Evolutionary conservation across 1,139 yeast genomes (phyloP).

Genomic region (Yarrowia galli): DNA sequence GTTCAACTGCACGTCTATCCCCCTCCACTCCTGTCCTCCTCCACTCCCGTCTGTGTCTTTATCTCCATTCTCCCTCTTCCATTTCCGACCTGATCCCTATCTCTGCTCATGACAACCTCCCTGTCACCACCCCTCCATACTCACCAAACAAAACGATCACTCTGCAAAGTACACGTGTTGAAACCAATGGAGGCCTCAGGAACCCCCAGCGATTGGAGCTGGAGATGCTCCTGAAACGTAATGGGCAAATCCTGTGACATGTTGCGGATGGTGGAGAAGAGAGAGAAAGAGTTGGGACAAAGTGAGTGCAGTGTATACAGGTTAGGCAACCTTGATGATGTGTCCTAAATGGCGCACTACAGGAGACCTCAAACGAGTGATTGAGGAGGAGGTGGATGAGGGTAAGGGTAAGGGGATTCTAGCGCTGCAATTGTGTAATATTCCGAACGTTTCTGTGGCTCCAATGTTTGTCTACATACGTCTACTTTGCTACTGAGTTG

Average conservation of each 20-base stretch:
- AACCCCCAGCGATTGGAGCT: conserved; percentile 83
- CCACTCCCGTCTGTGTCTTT: background rate
- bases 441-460: too few species aligned
- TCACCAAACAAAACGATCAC: conserved; percentile 78
- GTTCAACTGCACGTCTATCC: too few species aligned
- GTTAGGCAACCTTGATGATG: conserved; percentile 36
- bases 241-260: conserved; percentile 61
- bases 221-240: conserved; percentile 94
- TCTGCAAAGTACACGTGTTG: conserved; percentile 91
- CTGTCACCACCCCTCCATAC: conserved; percentile 40
- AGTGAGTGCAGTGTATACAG: background rate
- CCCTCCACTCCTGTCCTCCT: too few species aligned
- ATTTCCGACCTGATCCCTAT: too few species aligned
- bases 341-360: conserved; percentile 34
- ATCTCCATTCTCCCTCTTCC: too few species aligned
- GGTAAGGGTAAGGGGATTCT: background rate
- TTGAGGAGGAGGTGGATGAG: background rate
- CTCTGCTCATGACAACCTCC: too few species aligned
- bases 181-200: conserved; percentile 86
- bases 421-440: background rate
- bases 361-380: background rate
- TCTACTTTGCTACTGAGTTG: background rate
- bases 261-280: conserved; percentile 19
- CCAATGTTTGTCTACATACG: too few species aligned
- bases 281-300: conserved; percentile 33